Base-by-base conservation (phyloP, 1,284 basidiomycete species). In the Cryptococcus floricola region DNA sequence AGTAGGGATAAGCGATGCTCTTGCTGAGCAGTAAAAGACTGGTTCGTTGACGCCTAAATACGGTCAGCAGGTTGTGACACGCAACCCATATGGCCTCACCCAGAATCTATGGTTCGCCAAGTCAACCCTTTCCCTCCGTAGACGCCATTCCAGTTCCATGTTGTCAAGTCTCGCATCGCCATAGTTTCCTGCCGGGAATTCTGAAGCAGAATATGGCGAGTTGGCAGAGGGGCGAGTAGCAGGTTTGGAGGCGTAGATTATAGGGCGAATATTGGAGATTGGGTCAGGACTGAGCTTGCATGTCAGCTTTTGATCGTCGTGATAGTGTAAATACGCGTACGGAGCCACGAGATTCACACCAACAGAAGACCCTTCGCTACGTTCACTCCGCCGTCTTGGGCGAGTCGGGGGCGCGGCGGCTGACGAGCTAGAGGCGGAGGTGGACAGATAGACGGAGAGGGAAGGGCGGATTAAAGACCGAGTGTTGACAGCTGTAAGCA, bases 91-190 rank as follows among this genome's bases (percentile, higher is more conserved):
- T 9, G 16, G 13, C 25, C 27, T 67, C 71, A 73, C 73, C 74
- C 74, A 76, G 54, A 74, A 76, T 7, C 66, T 61, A 60, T 76
- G 74, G 57, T 76, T 76, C 56, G 61, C 67, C 54, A 70, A 57
- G 55, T 76, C 74, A 4, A 74, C 70, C 16, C 71, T 61, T 55
- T 76, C 72, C 43, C 69, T 58, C 43, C 63, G 60, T 56, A 76
- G 55, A 37, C 66, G 59, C 63, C 66, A 71, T 58, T 71, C 64
- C 19, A 76, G 52, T 54, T 76, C 71, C 42, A 70, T 61, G 50
- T 70, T 67, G 23, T 63, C 64, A 41, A 66, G 57, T 31, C 62
- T 54, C 25, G 54, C 56, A 34, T 53, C 56, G 0, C 58, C 54
- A 0, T 54, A 48, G 2, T 12, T 42, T 34, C 31, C 31, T 2